Evolutionary conservation across 2,329 filamentous ascomycete species (phyloP).

Genomic region (Emmonsiellopsis sp.): DNA sequence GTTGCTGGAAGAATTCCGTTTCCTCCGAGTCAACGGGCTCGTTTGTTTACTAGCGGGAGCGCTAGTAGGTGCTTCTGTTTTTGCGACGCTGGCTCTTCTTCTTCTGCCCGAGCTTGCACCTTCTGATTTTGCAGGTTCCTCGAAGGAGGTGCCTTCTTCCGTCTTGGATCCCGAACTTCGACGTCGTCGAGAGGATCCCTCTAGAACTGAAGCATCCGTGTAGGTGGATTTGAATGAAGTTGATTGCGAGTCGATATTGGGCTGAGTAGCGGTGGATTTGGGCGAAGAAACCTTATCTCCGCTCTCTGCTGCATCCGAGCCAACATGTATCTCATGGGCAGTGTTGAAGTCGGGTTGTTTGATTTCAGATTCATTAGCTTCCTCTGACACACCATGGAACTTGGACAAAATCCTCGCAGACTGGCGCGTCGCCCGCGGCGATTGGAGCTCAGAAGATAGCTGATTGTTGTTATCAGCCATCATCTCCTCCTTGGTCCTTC

Average conservation of each 20-base stretch:
- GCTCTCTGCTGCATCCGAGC: not conserved
- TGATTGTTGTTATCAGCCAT: not conserved
- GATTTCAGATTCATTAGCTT: not conserved
- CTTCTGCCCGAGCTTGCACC: not conserved
- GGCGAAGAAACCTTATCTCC: not conserved
- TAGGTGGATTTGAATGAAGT: constrained; percentile 1
- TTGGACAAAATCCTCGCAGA: constrained; percentile 11
- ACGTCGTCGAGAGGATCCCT: constrained; percentile 1
- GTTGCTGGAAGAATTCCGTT: not conserved
- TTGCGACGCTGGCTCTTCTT: not conserved
- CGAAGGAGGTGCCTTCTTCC: not conserved
- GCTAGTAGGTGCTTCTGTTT: not conserved
- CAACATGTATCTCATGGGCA: constrained; percentile 1
- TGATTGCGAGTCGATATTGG: not conserved
- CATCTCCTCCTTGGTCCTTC: not conserved
- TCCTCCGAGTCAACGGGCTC: not conserved
- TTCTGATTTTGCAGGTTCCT: not conserved
- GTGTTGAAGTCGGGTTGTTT: constrained; percentile 3
- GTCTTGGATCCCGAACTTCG: not conserved
- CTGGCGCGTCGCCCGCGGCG: constrained; percentile 9
- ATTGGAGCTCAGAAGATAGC: not conserved
- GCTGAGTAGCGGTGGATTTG: not conserved
- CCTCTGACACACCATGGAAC: constrained; percentile 1
- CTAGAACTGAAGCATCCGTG: constrained; percentile 1
- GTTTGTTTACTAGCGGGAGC: not conserved